Evolutionary conservation across 805 yeast genomes (phyloP), one percentile per base, ranked within the genome.

Genomic region (Groenewaldozyma salmanticensis): DNA sequence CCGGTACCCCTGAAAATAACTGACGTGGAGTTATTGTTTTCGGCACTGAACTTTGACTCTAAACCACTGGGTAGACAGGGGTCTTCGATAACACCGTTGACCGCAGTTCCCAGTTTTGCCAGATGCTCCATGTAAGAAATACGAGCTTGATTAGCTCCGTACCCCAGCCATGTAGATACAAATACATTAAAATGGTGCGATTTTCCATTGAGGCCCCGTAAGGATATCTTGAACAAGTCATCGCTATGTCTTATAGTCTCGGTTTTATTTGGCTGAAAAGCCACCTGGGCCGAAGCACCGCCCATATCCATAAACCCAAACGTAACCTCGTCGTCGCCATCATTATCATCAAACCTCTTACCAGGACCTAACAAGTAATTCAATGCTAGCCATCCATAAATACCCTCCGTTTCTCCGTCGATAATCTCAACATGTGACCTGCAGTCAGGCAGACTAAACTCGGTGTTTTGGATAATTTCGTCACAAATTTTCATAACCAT

Each of bases 221-320:
- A 62, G 13, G 70, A 67, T 1, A 92, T 73, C 2, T 67, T 70
- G 21, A 80, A 74, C 41, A 88, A 69, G 57, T 87, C 95, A 40
- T 88, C 88, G 33, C 63, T 57, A 58, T 86, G 94, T 47, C 71
- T 71, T 20, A 58, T 61, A 5, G 81, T 60, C 46, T 85, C 87
- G n/a, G 71, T 66, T 3, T 53, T 47, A 32, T 71, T 69, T 0
- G 96, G 96, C 5, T 83, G 87, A 69, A 88, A 92, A 5, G 97
- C 95, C 18, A 92, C 75, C 57, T 92, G 98, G 0, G 96, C 86
- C 1, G 96, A 86, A 0, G 98, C 98, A 11, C 98, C 98, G 13
- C 98, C 98, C 98, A 92, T 92, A 60, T 92, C 98, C 90, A 92
- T 81, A 52, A 92, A 90, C 3, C 98, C 98, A 49, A 73, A 79